Evolutionary conservation across 805 yeast genomes (phyloP), one percentile per base, ranked within the genome.

Genomic region (Saccharomycopsis lassenensis): DNA sequence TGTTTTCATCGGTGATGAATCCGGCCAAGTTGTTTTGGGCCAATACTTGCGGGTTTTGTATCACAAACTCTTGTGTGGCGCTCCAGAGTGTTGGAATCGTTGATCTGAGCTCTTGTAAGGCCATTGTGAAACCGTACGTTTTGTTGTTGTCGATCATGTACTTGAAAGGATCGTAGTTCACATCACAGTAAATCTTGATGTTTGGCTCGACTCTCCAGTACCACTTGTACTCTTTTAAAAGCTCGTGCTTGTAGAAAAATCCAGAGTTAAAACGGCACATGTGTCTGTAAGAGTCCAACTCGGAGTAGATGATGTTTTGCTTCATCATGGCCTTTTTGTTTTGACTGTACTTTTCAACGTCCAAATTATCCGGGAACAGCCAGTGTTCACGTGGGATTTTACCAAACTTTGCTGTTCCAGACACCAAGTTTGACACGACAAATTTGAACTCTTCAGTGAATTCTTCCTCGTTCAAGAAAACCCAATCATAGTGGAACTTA

Each of bases 401-500:
- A 2, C 65, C 66, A 45, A 67, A 71, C 6, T 48, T 50, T 1
- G 59, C 62, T 7, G 49, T 50, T 0, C 74, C 71, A 23, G 71
- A 62, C 3, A 63, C 56, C 6, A 48, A 33, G 6, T 43, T 44
- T 4, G 52, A 21, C 1, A 67, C 50, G 20, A 49, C 47, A 8
- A 37, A 27, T 19, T 56, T 56, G 42, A 71, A 68, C 6, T 60
- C 59, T 1, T 50, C 46, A 4, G 58, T 47, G 46, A 71, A 71
- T 2, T 61, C 62, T 37, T 58, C 57, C 41, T 71, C 66, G 43
- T 70, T 71, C 16, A 64, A 48, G 44, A 71, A 91, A 16, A 86
- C 89, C 95, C 96, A 89, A 48, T 91, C 95, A 53, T 89, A 89
- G 45, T 80, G 67, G 60, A 59, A 86, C 30, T 80, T 67, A 12